These are phyloP conservation scores for Rossbeevera mucosa DNA, from an alignment of 768 basidiomycete genomes.

Conservation along the genomic window DNA sequence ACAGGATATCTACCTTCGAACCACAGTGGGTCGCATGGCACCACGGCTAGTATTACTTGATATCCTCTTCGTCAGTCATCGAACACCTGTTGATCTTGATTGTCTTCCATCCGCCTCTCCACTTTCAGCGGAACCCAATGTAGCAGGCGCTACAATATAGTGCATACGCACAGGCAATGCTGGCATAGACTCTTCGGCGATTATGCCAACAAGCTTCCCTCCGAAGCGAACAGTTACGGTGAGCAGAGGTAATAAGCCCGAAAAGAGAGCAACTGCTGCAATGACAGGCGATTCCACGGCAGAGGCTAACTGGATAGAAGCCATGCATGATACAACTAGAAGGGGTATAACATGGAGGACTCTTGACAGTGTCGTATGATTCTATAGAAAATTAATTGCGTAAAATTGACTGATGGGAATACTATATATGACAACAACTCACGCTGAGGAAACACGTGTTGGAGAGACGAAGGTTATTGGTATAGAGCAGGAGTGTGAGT, in stretches of 20 bases:
- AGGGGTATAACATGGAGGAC: slow-evolving; percentile 19
- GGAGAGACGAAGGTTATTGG: slow-evolving; percentile 18
- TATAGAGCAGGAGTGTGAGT: slow-evolving; percentile 22
- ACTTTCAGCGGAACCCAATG: not conserved
- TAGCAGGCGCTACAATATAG: not conserved
- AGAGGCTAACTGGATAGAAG: slow-evolving; percentile 5
- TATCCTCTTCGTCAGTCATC: not conserved
- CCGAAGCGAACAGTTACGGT: not conserved
- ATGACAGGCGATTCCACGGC: slow-evolving; percentile 9
- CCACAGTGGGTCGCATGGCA: no score
- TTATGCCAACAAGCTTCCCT: not conserved
- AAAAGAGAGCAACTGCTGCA: slow-evolving; percentile 4
- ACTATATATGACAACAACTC: not conserved
- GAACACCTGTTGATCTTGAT: not conserved
- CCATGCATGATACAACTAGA: slow-evolving; percentile 9
- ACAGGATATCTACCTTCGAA: not conserved
- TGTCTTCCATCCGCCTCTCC: not conserved
- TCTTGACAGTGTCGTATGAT: slow-evolving; percentile 1
- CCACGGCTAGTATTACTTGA: not conserved
- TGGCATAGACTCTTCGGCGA: not conserved
- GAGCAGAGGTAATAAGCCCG: slow-evolving; percentile 12
- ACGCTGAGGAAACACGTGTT: slow-evolving; percentile 10
- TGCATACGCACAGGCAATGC: not conserved
- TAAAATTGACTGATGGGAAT: not conserved
- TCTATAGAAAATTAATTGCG: not conserved